These are phyloP conservation scores for Scalesia atractyloides DNA, from an alignment of 129 eudicot genomes.

Conservation along the genomic window DNA sequence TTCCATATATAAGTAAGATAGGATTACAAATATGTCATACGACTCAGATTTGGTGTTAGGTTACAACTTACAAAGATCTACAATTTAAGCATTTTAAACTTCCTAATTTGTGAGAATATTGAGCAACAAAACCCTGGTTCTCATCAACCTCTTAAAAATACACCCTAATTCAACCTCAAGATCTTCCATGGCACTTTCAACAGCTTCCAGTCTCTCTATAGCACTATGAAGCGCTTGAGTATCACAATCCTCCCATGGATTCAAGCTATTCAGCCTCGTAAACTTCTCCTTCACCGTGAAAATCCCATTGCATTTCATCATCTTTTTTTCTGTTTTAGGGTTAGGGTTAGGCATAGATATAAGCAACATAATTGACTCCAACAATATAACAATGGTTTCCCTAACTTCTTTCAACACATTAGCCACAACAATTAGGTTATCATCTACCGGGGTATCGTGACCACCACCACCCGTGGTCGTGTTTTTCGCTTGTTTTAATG, in stretches of 20 bases:
- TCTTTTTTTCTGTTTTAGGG: slow-evolving; percentile 21
- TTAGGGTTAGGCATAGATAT: slow-evolving; percentile 74
- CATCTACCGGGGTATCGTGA: slow-evolving; percentile 39
- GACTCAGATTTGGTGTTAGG: background rate
- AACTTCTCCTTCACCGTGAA: slow-evolving; percentile 45
- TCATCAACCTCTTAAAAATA: slow-evolving; percentile 71
- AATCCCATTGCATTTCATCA: slow-evolving; percentile 36
- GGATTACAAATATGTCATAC: background rate
- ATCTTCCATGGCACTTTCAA: slow-evolving; percentile 67
- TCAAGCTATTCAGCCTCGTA: slow-evolving; percentile 52
- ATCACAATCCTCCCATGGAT: slow-evolving; percentile 74
- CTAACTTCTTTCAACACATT: slow-evolving; percentile 69
- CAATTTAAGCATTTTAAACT: slow-evolving; percentile 9
- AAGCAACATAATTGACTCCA: slow-evolving; percentile 62
- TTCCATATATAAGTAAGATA: too few species aligned
- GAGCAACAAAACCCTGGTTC: slow-evolving; percentile 85
- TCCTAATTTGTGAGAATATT: slow-evolving; percentile 63
- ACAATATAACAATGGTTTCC: slow-evolving; percentile 43
- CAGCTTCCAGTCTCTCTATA: slow-evolving; percentile 61
- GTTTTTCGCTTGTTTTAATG: slow-evolving; percentile 49
- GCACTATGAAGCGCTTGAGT: slow-evolving; percentile 37
- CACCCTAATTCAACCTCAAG: slow-evolving; percentile 76
- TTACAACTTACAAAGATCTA: background rate
- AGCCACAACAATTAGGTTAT: slow-evolving; percentile 50
- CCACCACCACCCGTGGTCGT: slow-evolving; percentile 9